Evolutionary conservation across 768 basidiomycete species (phyloP).

Genomic region (Daedaleopsis nitida): DNA sequence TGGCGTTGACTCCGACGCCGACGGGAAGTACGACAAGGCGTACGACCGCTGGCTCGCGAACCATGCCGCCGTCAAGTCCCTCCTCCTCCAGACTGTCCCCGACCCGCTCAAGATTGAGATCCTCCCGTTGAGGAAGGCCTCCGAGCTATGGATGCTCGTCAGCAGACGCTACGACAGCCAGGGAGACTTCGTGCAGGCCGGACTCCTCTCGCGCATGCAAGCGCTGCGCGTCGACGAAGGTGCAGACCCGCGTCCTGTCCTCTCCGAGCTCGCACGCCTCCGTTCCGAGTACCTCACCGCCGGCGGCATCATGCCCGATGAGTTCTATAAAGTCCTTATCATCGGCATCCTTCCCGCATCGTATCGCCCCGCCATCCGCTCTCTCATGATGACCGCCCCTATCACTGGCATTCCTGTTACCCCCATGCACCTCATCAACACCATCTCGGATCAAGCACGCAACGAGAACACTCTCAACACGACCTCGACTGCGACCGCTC

Average conservation of each 20-base stretch:
- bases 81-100: constrained; percentile 11
- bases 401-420: not conserved
- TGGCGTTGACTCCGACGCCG: constrained; percentile 9
- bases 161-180: constrained; percentile 12
- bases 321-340: constrained; percentile 13
- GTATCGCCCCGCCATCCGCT: constrained; percentile 6
- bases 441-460: constrained; percentile 7
- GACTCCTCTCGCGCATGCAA: constrained; percentile 9
- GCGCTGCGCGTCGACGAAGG: constrained; percentile 12
- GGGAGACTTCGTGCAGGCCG: constrained; percentile 12
- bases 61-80: constrained; percentile 10
- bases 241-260: constrained; percentile 10
- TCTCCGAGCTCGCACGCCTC: constrained; percentile 17
- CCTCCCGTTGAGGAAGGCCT: not conserved
- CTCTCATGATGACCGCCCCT: not conserved
- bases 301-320: constrained; percentile 10
- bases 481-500: not conserved
- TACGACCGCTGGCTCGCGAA: constrained; percentile 5
- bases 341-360: constrained; percentile 14
- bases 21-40: constrained; percentile 13
- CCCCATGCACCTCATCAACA: constrained; percentile 1
- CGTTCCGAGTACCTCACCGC: constrained; percentile 16
- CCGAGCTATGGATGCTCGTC: constrained; percentile 14
- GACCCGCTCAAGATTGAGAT: constrained; percentile 15
- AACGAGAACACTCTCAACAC: not conserved